These are phyloP conservation scores for Raphidocelis subcapitata DNA, from an alignment of 139 green algal genomes.

Conservation along the genomic window DNA sequence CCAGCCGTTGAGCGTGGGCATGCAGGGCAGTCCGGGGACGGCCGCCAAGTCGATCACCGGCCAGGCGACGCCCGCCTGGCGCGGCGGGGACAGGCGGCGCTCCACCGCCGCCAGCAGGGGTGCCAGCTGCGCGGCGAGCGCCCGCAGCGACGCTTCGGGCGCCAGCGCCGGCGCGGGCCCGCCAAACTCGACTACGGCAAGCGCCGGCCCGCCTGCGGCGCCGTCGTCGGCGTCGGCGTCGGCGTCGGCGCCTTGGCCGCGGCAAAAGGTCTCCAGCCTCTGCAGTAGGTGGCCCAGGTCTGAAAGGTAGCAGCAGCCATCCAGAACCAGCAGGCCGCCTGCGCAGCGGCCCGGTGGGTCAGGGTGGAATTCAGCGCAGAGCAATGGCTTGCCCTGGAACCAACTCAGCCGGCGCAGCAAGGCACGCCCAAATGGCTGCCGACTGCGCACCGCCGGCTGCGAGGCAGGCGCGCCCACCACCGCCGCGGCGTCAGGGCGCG, in stretches of 20 bases:
- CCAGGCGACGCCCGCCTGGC: neutral
- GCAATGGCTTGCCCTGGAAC: no score
- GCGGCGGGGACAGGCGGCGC: no score
- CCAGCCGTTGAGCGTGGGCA: constrained; percentile 67
- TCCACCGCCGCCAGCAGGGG: neutral
- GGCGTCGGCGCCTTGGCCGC: neutral
- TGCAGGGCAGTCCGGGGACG: constrained; percentile 27
- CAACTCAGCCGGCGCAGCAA: no score
- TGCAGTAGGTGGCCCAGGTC: neutral
- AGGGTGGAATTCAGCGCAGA: neutral
- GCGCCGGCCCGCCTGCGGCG: no score
- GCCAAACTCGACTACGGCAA: no score
- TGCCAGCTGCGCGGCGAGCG: neutral
- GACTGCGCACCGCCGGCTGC: no score
- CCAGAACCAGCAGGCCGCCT: neutral
- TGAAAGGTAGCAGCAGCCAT: neutral
- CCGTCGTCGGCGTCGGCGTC: no score
- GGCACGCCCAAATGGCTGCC: no score
- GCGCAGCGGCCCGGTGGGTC: neutral
- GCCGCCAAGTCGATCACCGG: constrained; percentile 13
- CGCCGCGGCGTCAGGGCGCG: no score
- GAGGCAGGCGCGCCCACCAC: no score
- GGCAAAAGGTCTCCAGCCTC: neutral
- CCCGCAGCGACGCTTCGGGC: no score
- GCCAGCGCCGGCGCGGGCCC: no score